phyloP scores from a whole-genome alignment of 2,329 filamentous ascomycete genomes.

The Plenodomus tracheiphilus region DNA sequence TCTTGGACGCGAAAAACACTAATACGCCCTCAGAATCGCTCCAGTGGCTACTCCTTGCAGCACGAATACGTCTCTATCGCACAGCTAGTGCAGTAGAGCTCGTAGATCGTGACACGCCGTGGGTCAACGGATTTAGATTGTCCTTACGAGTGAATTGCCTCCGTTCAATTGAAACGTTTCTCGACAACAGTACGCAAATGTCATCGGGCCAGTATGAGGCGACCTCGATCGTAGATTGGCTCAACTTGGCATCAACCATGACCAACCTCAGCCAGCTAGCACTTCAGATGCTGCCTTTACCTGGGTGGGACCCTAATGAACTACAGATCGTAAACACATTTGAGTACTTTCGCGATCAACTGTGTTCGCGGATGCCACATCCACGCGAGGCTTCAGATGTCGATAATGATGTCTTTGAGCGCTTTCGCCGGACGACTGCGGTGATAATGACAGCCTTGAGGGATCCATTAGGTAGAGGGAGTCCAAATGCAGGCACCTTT shows the following conservation, averaged over 20 bases:
- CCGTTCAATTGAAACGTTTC: conserved; percentile 38
- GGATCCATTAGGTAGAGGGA: conserved; percentile 23
- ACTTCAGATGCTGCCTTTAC: conserved; percentile 32
- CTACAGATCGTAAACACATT: conserved; percentile 38
- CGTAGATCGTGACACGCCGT: conserved; percentile 32
- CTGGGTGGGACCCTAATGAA: conserved; percentile 39
- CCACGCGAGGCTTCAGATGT: conserved; percentile 25
- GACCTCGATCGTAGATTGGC: conserved; percentile 39
- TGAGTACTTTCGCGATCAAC: conserved; percentile 37
- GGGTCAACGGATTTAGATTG: conserved; percentile 41
- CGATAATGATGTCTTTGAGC: conserved; percentile 36
- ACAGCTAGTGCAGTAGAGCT: conserved; percentile 32
- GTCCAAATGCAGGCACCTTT: conserved; percentile 38
- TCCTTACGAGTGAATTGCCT: conserved; percentile 38
- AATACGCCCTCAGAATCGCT: conserved; percentile 24
- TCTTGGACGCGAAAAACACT: neutral
- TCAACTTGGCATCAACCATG: conserved; percentile 33
- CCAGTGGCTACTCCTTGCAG: conserved; percentile 38
- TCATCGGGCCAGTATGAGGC: conserved; percentile 31
- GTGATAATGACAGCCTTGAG: conserved; percentile 34
- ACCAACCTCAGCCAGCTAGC: conserved; percentile 36
- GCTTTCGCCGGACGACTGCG: conserved; percentile 40
- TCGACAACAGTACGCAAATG: conserved; percentile 37
- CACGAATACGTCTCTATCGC: conserved; percentile 34
- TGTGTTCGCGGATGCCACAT: conserved; percentile 37